phyloP scores from a whole-genome alignment of 2,329 filamentous ascomycete genomes.

The Fusarium ambrosium region DNA sequence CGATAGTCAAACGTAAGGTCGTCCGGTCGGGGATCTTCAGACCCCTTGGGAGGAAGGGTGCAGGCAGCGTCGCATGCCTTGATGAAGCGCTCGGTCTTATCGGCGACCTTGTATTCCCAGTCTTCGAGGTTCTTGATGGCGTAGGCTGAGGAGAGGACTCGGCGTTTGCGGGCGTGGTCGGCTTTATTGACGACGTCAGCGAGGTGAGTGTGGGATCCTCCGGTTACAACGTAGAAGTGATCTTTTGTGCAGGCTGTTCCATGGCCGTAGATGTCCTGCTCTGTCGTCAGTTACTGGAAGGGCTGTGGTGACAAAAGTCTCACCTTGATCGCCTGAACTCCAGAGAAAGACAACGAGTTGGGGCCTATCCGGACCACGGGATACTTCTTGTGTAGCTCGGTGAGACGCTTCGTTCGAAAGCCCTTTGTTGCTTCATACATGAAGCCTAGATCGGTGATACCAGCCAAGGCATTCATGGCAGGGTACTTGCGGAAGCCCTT shows the following conservation, averaged over 20 bases:
- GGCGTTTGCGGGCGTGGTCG: slow-evolving; percentile 66
- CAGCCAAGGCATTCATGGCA: slow-evolving; percentile 38
- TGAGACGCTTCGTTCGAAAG: slow-evolving; percentile 48
- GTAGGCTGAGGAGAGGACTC: slow-evolving; percentile 64
- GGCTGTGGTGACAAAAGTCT: background rate
- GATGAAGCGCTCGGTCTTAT: slow-evolving; percentile 62
- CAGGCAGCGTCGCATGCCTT: slow-evolving; percentile 59
- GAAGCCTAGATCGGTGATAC: slow-evolving; percentile 30
- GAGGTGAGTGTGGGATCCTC: slow-evolving; percentile 64
- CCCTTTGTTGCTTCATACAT: slow-evolving; percentile 19
- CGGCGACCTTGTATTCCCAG: slow-evolving; percentile 68
- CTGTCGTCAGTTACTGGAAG: background rate
- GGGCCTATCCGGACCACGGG: slow-evolving; percentile 47
- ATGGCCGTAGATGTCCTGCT: slow-evolving; percentile 57
- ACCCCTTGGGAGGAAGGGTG: slow-evolving; percentile 51
- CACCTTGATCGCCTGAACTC: slow-evolving; percentile 39
- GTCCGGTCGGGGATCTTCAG: slow-evolving; percentile 41
- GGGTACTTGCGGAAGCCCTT: slow-evolving; percentile 41
- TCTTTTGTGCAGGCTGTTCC: slow-evolving; percentile 65
- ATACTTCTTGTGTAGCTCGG: slow-evolving; percentile 61
- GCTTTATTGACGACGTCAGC: slow-evolving; percentile 65
- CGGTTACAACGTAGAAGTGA: slow-evolving; percentile 57
- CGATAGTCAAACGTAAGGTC: slow-evolving; percentile 65
- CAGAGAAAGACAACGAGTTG: slow-evolving; percentile 43
- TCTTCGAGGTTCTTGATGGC: slow-evolving; percentile 66